phyloP scores from a whole-genome alignment of 345 rosid genomes.

The Gossypium anomalum region DNA sequence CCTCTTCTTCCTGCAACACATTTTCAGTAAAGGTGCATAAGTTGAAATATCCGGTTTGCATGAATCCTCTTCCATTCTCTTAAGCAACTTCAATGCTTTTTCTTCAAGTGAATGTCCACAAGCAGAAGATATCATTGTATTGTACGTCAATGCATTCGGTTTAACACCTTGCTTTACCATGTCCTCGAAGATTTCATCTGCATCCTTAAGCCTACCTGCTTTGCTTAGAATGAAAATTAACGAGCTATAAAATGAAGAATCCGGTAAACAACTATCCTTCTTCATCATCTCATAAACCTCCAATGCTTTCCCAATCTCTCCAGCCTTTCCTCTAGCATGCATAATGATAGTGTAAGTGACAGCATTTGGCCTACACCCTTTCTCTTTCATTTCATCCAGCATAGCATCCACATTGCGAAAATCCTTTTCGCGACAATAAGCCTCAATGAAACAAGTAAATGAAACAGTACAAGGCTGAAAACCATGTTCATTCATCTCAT shows the following conservation, averaged over 20 bases:
- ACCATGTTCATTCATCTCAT: constrained; percentile 49
- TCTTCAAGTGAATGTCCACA: constrained; percentile 53
- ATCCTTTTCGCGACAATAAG: constrained; percentile 61
- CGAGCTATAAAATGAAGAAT: constrained; percentile 61
- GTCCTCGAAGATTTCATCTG: constrained; percentile 64
- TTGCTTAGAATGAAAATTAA: constrained; percentile 53
- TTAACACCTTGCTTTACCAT: constrained; percentile 63
- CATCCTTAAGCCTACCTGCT: constrained; percentile 68
- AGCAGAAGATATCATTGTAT: constrained; percentile 57
- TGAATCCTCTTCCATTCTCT: constrained; percentile 55
- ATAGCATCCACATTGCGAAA: constrained; percentile 54
- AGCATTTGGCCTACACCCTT: constrained; percentile 50
- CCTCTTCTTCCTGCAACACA: constrained; percentile 66
- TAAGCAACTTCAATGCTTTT: constrained; percentile 55
- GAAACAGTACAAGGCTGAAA: constrained; percentile 53
- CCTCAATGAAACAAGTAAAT: constrained; percentile 65
- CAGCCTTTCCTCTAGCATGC: constrained; percentile 72
- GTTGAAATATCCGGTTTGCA: constrained; percentile 58
- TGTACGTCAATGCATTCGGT: constrained; percentile 46
- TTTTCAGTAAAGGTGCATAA: constrained; percentile 61
- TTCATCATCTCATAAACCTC: constrained; percentile 73
- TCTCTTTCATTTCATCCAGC: constrained; percentile 62
- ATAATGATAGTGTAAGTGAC: constrained; percentile 63
- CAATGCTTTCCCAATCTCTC: constrained; percentile 56
- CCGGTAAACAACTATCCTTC: constrained; percentile 53